Base-by-base conservation (phyloP, 805 yeast species). In the Wickerhamiella siamensis region DNA sequence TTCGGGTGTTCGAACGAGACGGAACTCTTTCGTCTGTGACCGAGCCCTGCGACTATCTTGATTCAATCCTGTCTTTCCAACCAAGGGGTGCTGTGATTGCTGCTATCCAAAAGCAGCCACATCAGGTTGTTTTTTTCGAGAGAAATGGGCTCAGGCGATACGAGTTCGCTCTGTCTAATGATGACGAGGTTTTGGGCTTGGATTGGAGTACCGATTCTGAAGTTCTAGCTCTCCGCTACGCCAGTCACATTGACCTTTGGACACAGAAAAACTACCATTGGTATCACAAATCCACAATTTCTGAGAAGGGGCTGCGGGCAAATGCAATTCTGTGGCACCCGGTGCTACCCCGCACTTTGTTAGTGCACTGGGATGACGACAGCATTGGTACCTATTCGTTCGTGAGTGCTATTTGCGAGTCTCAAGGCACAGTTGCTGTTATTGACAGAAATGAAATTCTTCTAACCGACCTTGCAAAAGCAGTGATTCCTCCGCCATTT, bases 401-500 rank as follows among this genome's bases (percentile, higher is more conserved):
- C 54, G 71, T 83, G 1, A 69, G 74, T 51, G 70, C 71, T 47
- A 67, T 74, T 26, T 69, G 71, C 1, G 54, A 67, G 43, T 95
- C 84, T 57, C 55, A 71, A 21, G 97, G 98, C 38, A 75, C 81
- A 68, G 73, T 76, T 8, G 62, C 81, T 17, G 95, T 88, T 0
- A 66, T 79, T 29, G 97, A 91, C 62, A 95, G 95, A 2, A 51
- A 59, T 1, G 67, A 70, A 10, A 72, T 79, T 12, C 73, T 75
- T 49, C 62, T 86, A 18, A 88, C 98, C 0, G 96, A 97, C 0
- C 66, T 91, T 31, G 70, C 80, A 1, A 56, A 77, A 24, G 94
- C 95, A 2, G 84, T 78, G 56, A 88, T 84, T 9, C 99, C 99
- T 3, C 99, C 99, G 1, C 99, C 99, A 19, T 79, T 70, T 55